phyloP scores from a whole-genome alignment of 176 grass and related monocot species.

The Carex myosuroides region DNA sequence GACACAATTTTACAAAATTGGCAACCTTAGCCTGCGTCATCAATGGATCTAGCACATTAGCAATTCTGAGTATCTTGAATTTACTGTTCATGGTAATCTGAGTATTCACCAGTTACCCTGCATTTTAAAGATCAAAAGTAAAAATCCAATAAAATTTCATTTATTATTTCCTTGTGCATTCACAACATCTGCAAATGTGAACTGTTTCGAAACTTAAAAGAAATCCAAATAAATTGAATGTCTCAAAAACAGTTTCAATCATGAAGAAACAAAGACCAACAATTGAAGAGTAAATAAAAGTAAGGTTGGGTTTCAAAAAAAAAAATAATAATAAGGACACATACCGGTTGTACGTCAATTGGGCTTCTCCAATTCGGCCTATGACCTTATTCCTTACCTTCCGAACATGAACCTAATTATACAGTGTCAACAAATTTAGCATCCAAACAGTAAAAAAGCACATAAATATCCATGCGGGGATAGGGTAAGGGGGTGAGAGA shows the following conservation, averaged over 20 bases:
- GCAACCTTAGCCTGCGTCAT: not conserved
- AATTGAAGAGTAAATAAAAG: not conserved
- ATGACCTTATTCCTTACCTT: slow-evolving; percentile 94
- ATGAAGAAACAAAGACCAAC: not conserved
- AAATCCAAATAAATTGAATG: not conserved
- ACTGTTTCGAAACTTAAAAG: not conserved
- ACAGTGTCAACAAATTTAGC: not conserved
- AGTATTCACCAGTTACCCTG: slow-evolving; percentile 68
- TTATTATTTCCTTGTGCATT: not conserved
- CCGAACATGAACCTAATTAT: slow-evolving; percentile 66
- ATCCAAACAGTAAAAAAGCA: not conserved
- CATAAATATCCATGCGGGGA: not conserved
- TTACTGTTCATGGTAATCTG: slow-evolving; percentile 16
- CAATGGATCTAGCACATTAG: not conserved
- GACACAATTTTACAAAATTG: slow-evolving; percentile 15
- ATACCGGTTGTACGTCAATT: slow-evolving; percentile 80
- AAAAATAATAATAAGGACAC: not conserved
- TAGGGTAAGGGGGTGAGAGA: not conserved
- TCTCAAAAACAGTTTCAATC: not conserved
- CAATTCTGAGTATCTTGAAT: not conserved
- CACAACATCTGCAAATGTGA: not conserved
- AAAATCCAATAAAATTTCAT: not conserved
- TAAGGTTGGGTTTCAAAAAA: too few species aligned
- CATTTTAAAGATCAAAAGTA: not conserved
- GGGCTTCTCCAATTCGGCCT: slow-evolving; percentile 79